phyloP scores from a whole-genome alignment of 2,329 filamentous ascomycete species.

The Calcarisporium arbuscula region DNA sequence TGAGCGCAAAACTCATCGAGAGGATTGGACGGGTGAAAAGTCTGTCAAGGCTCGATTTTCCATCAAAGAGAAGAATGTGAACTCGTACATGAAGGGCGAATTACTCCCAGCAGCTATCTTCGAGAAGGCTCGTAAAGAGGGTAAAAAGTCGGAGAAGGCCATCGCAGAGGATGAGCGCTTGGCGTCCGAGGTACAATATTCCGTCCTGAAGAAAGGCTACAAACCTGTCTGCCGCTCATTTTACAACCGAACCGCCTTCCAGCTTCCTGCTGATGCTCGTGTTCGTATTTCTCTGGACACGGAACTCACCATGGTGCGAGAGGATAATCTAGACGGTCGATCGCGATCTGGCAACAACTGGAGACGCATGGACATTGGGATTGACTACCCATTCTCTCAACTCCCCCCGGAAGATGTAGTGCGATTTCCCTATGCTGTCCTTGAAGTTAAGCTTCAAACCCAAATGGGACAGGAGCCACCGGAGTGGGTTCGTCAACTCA shows the following conservation, averaged over 20 bases:
- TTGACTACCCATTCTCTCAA: slow-evolving; percentile 91
- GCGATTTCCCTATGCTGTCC: slow-evolving; percentile 89
- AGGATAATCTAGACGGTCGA: slow-evolving; percentile 86
- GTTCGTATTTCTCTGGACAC: slow-evolving; percentile 97
- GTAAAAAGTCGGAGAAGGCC: slow-evolving; percentile 86
- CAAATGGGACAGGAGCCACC: slow-evolving; percentile 92
- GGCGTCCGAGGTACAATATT: slow-evolving; percentile 89
- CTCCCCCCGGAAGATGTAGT: slow-evolving; percentile 78
- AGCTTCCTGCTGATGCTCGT: slow-evolving; percentile 89
- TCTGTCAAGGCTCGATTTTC: slow-evolving; percentile 96
- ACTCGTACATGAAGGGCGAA: slow-evolving; percentile 78
- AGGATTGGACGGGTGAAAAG: slow-evolving; percentile 99
- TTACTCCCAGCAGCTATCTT: slow-evolving; percentile 85
- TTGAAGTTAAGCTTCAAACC: slow-evolving; percentile 97
- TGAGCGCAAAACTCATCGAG: slow-evolving; percentile 94
- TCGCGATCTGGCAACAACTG: slow-evolving; percentile 79
- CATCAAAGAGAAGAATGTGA: slow-evolving; percentile 96
- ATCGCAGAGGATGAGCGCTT: slow-evolving; percentile 88
- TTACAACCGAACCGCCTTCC: slow-evolving; percentile 97
- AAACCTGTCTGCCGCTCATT: slow-evolving; percentile 89
- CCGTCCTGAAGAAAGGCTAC: slow-evolving; percentile 79
- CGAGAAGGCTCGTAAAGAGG: slow-evolving; percentile 91
- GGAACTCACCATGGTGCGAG: slow-evolving; percentile 87
- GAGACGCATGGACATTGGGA: slow-evolving; percentile 94
- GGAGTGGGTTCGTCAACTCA: slow-evolving; percentile 92